A percentile compares a stretch with the other conserved stretches of the same genome.
These are phyloP conservation scores for Perkinsus marinus DNA, from an alignment of 169 alveolate species.

Conservation along the genomic window DNA sequence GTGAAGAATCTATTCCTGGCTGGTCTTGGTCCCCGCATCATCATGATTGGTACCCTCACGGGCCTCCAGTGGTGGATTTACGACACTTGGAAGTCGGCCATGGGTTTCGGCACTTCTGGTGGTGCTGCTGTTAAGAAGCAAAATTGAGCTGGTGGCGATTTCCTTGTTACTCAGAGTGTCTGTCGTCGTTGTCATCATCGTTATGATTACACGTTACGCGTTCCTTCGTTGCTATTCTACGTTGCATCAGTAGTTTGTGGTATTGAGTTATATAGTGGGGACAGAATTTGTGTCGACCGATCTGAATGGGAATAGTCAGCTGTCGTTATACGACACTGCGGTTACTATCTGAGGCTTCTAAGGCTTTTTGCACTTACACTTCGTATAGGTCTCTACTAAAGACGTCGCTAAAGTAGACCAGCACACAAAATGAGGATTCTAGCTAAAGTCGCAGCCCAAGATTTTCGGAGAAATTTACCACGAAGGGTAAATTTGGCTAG, in stretches of 20 bases:
- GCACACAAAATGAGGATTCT: too few relatives aligned
- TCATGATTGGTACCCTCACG: constrained; percentile 95
- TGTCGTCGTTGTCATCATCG: background rate
- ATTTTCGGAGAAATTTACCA: too few relatives aligned
- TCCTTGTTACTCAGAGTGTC: background rate
- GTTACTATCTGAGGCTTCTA: too few relatives aligned
- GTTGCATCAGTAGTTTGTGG: background rate
- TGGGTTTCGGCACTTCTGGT: constrained; percentile 40
- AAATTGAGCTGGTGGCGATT: background rate
- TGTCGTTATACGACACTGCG: too few relatives aligned
- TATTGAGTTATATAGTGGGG: background rate
- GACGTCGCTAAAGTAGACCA: too few relatives aligned
- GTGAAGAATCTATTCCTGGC: constrained; percentile 15
- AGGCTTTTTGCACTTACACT: too few relatives aligned
- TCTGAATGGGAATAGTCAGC: too few relatives aligned
- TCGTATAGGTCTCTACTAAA: too few relatives aligned
- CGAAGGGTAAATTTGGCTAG: too few relatives aligned
- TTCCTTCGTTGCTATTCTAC: background rate
- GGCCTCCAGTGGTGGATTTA: constrained; percentile 97
- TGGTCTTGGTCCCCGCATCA: constrained; percentile 80
- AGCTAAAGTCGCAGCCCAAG: too few relatives aligned
- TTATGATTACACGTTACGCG: too few relatives aligned
- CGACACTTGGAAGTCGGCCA: constrained; percentile 75
- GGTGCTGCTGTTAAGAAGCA: constrained; percentile 25
- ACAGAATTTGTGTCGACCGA: background rate